Evolutionary conservation across 225 moss, liverwort and hornwort genomes (phyloP), one percentile per base, ranked within the genome.

Genomic region (Sphagnum contortum): DNA sequence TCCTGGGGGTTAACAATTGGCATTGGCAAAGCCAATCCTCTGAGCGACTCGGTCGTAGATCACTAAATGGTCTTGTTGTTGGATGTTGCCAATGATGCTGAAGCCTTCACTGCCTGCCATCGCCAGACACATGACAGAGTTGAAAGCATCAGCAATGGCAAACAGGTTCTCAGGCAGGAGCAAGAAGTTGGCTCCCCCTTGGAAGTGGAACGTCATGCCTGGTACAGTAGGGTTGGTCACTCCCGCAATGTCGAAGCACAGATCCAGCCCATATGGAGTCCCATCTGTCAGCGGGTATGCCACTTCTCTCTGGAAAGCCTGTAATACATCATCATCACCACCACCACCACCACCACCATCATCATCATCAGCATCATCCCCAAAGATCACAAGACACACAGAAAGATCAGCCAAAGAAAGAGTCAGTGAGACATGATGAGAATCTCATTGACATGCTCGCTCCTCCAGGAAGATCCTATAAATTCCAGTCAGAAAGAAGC

Each of bases 41-140:
- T 57, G 58, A 12, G 64, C 59, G 10, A 64, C 64, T n/a, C 74
- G 60, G 62, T 86, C 81, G 50, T 81, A 81, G 0, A 79, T 59
- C 65, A 94, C 81, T 55, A 88, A 77, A 63, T 90, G 90, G 4
- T 94, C 89, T 59, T 83, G 83, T 67, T 94, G 94, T 53, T 94
- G 94, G 2, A 88, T 91, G 69, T 94, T 94, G 54, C 91, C 94
- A 47, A 90, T 81, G 2, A 94, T 89, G 9, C 75, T 89, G 47
- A 84, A 94, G 44, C 58, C 77, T 44, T 64, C 83, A 63, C 71
- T 82, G 0, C 75, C 87, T 8, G 70, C 87, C 76, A 94, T 83
- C 0, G 94, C 94, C 47, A 94, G 61, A 73, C 94, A 94, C 71
- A 94, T 50, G 2, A 78, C 88, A 44, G 76, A 87, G 2, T 69